phyloP scores from a whole-genome alignment of 2,329 filamentous ascomycete genomes.

The Cadophora luteo-olivacea region DNA sequence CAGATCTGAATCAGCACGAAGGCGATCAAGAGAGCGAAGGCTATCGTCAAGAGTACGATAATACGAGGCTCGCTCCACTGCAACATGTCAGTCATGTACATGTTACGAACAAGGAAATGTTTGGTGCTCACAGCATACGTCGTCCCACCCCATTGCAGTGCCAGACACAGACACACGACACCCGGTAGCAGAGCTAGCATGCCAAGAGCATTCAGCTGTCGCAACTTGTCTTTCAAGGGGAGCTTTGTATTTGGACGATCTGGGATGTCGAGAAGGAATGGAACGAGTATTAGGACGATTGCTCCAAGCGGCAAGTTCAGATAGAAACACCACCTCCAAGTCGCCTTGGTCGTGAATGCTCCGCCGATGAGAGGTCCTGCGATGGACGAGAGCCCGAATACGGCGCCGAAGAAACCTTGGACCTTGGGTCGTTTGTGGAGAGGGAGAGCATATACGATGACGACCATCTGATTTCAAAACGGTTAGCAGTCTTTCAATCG shows the following conservation, averaged over 20 bases:
- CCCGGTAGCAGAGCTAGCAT: conserved; percentile 48
- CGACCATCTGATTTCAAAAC: conserved; percentile 23
- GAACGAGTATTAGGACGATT: conserved; percentile 43
- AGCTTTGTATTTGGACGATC: conserved; percentile 36
- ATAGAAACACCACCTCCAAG: conserved; percentile 48
- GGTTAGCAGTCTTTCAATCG: no score
- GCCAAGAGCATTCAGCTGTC: conserved; percentile 51
- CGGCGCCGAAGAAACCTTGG: conserved; percentile 33
- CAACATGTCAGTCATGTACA: neutral
- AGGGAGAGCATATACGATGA: conserved; percentile 32
- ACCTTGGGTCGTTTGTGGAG: conserved; percentile 30
- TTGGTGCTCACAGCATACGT: conserved; percentile 34
- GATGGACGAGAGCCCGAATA: conserved; percentile 35
- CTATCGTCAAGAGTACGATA: conserved; percentile 44
- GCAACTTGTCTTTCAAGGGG: conserved; percentile 47
- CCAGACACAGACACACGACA: conserved; percentile 43
- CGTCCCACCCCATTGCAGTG: conserved; percentile 50
- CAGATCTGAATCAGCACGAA: conserved; percentile 43
- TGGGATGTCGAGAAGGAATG: conserved; percentile 45
- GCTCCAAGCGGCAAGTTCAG: conserved; percentile 50
- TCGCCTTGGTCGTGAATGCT: conserved; percentile 42
- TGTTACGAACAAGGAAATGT: neutral
- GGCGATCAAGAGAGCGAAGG: conserved; percentile 41
- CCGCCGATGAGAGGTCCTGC: conserved; percentile 43
- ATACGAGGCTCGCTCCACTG: conserved; percentile 38